A percentile compares a stretch with the other conserved stretches of the same genome.
Conservation (phyloP, 352 stramenopile genomes). For the Peronospora destructor region DNA sequence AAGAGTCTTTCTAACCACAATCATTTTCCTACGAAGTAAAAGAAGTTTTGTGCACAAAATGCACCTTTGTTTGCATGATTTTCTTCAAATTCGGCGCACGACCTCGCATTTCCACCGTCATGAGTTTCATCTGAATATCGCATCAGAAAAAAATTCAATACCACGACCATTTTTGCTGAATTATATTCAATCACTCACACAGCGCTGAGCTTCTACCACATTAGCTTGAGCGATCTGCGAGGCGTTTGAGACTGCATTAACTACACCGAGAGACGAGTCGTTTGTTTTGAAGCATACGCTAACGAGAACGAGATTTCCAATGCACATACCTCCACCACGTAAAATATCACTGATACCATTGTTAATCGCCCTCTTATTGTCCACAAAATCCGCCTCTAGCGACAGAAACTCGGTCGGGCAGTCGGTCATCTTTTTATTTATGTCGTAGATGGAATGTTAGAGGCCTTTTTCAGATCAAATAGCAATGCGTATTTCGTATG, state of each 20-base stretch:
- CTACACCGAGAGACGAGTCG: neutral
- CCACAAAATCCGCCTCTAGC: slow-evolving; percentile 74
- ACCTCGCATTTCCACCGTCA: slow-evolving; percentile 68
- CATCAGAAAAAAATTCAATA: neutral
- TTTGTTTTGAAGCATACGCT: neutral
- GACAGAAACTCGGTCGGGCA: slow-evolving; percentile 56
- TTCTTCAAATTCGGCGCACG: slow-evolving; percentile 52
- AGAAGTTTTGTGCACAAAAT: neutral
- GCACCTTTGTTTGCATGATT: slow-evolving; percentile 66
- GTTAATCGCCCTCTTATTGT: slow-evolving; percentile 79
- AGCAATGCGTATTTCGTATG: too few relatives aligned
- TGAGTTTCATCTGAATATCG: slow-evolving; percentile 57
- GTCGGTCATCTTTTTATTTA: slow-evolving; percentile 6
- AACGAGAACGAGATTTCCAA: neutral
- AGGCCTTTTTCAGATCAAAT: too few relatives aligned
- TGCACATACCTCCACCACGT: slow-evolving; percentile 33
- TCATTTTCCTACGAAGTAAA: neutral
- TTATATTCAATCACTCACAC: slow-evolving; percentile 26
- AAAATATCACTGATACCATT: slow-evolving; percentile 66
- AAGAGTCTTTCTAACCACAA: neutral
- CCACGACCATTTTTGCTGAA: neutral
- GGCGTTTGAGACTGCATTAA: slow-evolving; percentile 31
- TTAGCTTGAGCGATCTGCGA: slow-evolving; percentile 52
- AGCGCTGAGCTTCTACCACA: slow-evolving; percentile 67
- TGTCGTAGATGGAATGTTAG: too few relatives aligned